Base-by-base conservation (phyloP, 2,329 filamentous ascomycete species). In the Colletotrichum eleusines region DNA sequence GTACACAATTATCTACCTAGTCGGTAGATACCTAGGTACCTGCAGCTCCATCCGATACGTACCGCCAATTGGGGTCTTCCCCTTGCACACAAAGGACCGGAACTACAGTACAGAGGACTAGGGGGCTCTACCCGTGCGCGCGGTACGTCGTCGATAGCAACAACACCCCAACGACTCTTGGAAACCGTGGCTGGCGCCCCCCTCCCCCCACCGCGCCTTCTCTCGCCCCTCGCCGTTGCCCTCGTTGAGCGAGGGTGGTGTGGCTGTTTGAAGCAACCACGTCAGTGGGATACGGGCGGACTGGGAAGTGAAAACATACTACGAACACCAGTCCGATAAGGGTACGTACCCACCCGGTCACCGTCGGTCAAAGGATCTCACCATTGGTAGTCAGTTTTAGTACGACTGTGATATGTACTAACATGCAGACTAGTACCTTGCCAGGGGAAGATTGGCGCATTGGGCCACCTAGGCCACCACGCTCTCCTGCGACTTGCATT, bases 71-170 rank as follows among this genome's bases (percentile, higher is more conserved):
- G 5, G 23, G 55, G 20, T 46, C 18, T 42, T 38, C 46, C 58
- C 69, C 64, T 59, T 71, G 64, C 64, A 63, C 63, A 44, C 33
- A 55, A 65, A 46, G 51, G 57, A 61, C 58, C 58, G 53, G 64
- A 33, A 23, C 58, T 46, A 42, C 58, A 44, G 42, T 44, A 14
- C n/a, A n/a, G n/a, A n/a, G n/a, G 42, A 11, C 42, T 44, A 44
- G 42, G 64, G 55, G 69, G 61, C 69, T 65, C 66, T 73, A 76
- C 76, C 77, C 77, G 76, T 77, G 76, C 75, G 73, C 74, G 73
- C 75, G 76, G 76, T 73, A 76, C 72, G 60, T 74, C 71, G 62
- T 73, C n/a, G 59, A 50, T 20, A 50, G 50, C 48, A 70, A 51
- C 54, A 62, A 33, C 5, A 11, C 20, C 42, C 5, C 42, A 44